Percentiles rank a stretch among this genome's conserved stretches.
Conservation (phyloP, 1,139 yeast genomes). For the Kodamaea plutei region DNA sequence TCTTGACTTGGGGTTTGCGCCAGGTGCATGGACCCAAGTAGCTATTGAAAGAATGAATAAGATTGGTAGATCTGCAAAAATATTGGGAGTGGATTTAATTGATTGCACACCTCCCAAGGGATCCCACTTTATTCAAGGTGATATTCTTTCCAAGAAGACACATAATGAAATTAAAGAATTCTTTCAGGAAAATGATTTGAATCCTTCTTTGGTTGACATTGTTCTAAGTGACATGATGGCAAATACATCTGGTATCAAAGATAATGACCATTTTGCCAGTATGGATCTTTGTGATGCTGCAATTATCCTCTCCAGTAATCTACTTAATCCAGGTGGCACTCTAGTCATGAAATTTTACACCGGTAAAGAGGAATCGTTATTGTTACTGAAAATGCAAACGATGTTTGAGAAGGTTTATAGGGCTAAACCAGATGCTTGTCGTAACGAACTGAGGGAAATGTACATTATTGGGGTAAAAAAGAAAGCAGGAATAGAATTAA, state of each 20-base stretch:
- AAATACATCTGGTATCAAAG: slow-evolving; percentile 43
- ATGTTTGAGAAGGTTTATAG: slow-evolving; percentile 31
- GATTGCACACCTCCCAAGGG: slow-evolving; percentile 39
- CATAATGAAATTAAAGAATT: slow-evolving; percentile 26
- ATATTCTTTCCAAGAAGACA: slow-evolving; percentile 32
- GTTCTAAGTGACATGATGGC: slow-evolving; percentile 48
- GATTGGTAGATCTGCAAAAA: slow-evolving; percentile 12
- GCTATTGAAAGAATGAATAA: slow-evolving; percentile 25
- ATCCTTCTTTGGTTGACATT: slow-evolving; percentile 24
- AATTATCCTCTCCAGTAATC: slow-evolving; percentile 23
- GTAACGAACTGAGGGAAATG: slow-evolving; percentile 39
- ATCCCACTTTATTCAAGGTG: slow-evolving; percentile 39
- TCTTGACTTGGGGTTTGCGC: slow-evolving; percentile 64
- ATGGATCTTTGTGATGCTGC: slow-evolving; percentile 45
- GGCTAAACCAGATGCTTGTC: slow-evolving; percentile 36
- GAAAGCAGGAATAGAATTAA: slow-evolving; percentile 6
- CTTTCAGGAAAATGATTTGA: slow-evolving; percentile 7
- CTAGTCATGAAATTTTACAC: slow-evolving; percentile 41
- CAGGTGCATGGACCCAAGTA: slow-evolving; percentile 50
- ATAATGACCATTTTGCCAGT: slow-evolving; percentile 42
- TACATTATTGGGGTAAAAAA: slow-evolving; percentile 30
- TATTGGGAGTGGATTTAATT: slow-evolving; percentile 43
- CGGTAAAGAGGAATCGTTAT: slow-evolving; percentile 33
- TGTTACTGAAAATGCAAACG: slow-evolving; percentile 23
- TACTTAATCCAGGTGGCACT: slow-evolving; percentile 31